Base-by-base conservation (phyloP, 805 yeast species). In the Jamesozyma lodderae region DNA sequence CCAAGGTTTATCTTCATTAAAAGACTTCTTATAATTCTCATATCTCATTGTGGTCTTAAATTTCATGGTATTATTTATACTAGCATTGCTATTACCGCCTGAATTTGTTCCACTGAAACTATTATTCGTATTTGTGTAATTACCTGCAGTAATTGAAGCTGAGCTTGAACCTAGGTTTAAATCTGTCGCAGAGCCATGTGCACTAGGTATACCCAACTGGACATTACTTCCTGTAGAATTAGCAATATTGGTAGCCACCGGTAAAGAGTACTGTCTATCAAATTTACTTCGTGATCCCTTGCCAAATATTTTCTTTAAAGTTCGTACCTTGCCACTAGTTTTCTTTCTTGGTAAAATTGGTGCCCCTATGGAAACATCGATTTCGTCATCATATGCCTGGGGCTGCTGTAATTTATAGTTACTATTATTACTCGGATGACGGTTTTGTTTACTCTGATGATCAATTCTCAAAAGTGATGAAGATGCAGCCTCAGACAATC, bases 1-100 rank as follows among this genome's bases (percentile, higher is more conserved):
- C 96, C 96, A 87, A 0, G 97, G 97, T 59, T 87, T 87, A 42
- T 82, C 84, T 52, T 82, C 94, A 54, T 88, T 81, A 59, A 88
- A 87, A 20, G 32, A 15, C 14, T 40, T 41, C 25, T 44, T 44
- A 6, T 24, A n/a, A 24, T 38, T 26, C 11, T 37, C 41, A 15
- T 47, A 42, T 22, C 62, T 46, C 58, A 57, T 52, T 1, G 60
- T 57, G 2, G 55, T 51, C 35, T 47, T 54, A 24, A 57, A 45
- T 33, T 42, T 48, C 37, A 44, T 35, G n/a, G n/a, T n/a, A n/a
- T n/a, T n/a, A n/a, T n/a, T n/a, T n/a, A n/a, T n/a, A n/a, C n/a
- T n/a, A n/a, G n/a, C n/a, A n/a, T n/a, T n/a, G n/a, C n/a, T n/a
- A n/a, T 22, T 22, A 22, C 24, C 10, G 24, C 24, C 7, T n/a